Conservation (phyloP, 2,329 filamentous ascomycete species). For the Fusarium hostae region DNA sequence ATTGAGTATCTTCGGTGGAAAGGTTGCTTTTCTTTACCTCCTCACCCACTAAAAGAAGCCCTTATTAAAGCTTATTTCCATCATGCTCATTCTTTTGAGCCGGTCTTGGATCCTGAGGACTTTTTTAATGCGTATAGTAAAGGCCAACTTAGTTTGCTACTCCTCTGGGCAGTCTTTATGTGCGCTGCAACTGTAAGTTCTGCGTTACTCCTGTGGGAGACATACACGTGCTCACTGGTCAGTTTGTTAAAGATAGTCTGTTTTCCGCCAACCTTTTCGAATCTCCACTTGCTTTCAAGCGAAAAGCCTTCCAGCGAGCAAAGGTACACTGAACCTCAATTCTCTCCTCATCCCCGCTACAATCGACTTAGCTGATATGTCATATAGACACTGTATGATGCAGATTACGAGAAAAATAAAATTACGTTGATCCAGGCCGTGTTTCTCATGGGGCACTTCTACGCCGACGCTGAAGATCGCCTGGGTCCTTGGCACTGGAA, state of each 20-base stretch:
- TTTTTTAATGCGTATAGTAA: background rate
- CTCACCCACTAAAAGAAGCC: background rate
- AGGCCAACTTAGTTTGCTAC: background rate
- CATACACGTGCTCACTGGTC: background rate
- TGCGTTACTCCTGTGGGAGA: rapidly evolving
- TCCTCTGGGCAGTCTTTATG: background rate
- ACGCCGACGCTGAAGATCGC: background rate
- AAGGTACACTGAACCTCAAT: background rate
- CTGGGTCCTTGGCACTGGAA: background rate
- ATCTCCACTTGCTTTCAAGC: background rate
- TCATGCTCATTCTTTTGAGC: background rate
- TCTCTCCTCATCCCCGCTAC: rapidly evolving
- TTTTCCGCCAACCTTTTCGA: background rate
- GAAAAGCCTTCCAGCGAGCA: background rate
- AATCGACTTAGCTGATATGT: background rate
- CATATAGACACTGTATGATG: background rate
- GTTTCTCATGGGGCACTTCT: background rate
- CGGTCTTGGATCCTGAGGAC: background rate
- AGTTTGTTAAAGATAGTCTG: background rate
- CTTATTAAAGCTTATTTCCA: background rate
- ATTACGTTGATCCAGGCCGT: background rate
- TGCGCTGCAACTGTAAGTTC: background rate
- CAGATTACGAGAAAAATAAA: background rate
- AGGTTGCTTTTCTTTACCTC: background rate
- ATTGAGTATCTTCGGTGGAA: background rate